Base-by-base conservation (phyloP, 23 red algal species). In the Cyanidiococcus yangmingshanensis region DNA sequence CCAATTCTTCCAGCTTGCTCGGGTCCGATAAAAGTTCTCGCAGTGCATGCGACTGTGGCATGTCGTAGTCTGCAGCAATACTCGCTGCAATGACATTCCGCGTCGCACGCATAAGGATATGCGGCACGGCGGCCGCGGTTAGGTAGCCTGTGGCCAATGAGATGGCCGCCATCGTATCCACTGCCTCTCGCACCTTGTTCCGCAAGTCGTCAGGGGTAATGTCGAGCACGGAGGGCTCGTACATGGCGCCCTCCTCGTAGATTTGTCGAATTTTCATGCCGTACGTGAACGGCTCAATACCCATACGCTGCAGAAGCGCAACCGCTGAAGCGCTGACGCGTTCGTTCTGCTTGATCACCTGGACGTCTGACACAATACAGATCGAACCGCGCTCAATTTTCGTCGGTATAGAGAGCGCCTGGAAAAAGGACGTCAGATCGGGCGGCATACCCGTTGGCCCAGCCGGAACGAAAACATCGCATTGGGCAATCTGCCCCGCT, bases 391-490 rank as follows among this genome's bases (percentile, higher is more conserved):
- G 76, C 79, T 85, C 90, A 41, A 98, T 98, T 68, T 98, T 98
- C 7, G 94, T 98, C 30, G 87, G 94, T 38, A 98, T 98, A 77
- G 90, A 89, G 34, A 98, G 86, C 18, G 88, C 88, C 77, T 98
- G 94, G 87, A 98, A 98, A 58, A 98, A 98, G 29, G 84, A 91
- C 25, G 94, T 98, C 76, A 91, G 82, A 7, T 85, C 90, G 57
- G 94, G 94, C 38, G 90, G 87, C 94, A 98, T 98, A 29, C 94
- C 94, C 21, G 94, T 98, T 37, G 90, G 88, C 45, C 94, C 94
- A 58, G 94, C 85, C 63, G 89, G 88, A 54, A 98, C 90, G 25
- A 82, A 83, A 38, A 98, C 94, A 33, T 90, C 94, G 59, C 86
- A 87, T 76, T 98, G 94, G 0, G 94, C 94, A 76, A 98, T 50